Evolutionary conservation across 495 filamentous ascomycete genomes (phyloP).

Genomic region (Penicillium chermesinum): DNA sequence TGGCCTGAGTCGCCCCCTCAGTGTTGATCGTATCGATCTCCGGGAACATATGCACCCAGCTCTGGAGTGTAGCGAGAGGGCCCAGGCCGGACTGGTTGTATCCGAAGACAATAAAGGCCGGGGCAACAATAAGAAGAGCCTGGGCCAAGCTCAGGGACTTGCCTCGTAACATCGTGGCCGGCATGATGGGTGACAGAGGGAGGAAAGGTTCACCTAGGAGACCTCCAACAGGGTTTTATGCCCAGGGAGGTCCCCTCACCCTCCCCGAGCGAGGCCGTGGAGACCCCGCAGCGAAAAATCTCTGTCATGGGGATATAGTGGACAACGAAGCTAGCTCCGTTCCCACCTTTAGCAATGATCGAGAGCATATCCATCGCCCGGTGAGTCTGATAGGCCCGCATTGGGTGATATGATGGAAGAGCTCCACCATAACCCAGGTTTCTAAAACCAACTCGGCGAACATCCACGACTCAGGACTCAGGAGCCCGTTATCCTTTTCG

Average conservation of each 20-base stretch:
- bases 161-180: conserved; percentile 6
- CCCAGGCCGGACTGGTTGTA: conserved; percentile 32
- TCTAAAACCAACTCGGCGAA: neutral
- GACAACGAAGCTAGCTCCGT: neutral
- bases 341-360: neutral
- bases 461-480: neutral
- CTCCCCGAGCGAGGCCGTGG: neutral
- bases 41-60: conserved; percentile 27
- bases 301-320: neutral
- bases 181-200: neutral
- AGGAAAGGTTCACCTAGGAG: neutral
- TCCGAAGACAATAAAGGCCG: conserved; percentile 32
- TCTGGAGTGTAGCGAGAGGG: conserved; percentile 23
- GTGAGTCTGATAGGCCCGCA: neutral
- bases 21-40: conserved; percentile 34
- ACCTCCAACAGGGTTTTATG: no score
- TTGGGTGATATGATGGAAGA: neutral
- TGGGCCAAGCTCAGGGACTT: conserved; percentile 22
- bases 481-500: neutral
- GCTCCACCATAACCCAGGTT: neutral
- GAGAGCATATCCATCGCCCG: neutral
- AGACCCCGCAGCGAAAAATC: neutral
- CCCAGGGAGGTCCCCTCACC: neutral
- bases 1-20: conserved; percentile 11
- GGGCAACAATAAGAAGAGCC: conserved; percentile 33